Base-by-base conservation (phyloP, 2,329 filamentous ascomycete genomes). In the Xylariaceae sp. region DNA sequence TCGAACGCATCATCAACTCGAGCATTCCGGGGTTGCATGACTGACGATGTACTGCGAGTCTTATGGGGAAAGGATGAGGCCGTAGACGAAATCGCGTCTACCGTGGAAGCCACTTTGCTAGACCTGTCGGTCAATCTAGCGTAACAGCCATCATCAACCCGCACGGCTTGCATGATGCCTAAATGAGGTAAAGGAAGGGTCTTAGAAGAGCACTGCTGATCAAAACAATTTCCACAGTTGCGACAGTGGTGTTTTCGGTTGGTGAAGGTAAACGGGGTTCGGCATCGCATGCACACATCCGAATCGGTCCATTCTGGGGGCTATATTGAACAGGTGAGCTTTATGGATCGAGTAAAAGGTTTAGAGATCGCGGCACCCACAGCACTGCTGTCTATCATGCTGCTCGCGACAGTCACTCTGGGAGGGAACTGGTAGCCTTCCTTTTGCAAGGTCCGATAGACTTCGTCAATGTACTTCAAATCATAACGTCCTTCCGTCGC, bases 161-260 rank as follows among this genome's bases (percentile, higher is more conserved):
- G 87, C 3, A 98, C 95, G 2, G 95, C 85, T 62, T 96, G 89
- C 70, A 92, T 78, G 63, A 99, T 98, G 60, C 95, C 95, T 12
- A 99, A 83, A 72, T 98, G 95, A 12, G 95, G 94, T 14, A 99
- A 79, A 4, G 95, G 89, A 36, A 96, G 83, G 19, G 84, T 87
- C 78, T 98, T 98, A 78, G 86, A 88, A 12, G 94, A 98, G 72
- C 95, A 99, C 68, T 95, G 88, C 63, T 94, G 92, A 71, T 96
- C 96, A 73, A 99, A 99, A 69, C 96, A 95, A 75, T 95, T 96
- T 48, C 95, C 95, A 70, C 95, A 99, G 74, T 99, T 99, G 64
- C 95, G 88, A 71, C 95, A 99, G 74, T 99, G 95, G 72, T 99
- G 95, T 73, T 98, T 99, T 69, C 95, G 88, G 74, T 99, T 99